A percentile compares a stretch with the other conserved stretches of the same genome.
Conservation (phyloP, 75 land plant genomes). For the Picea sitchensis region DNA sequence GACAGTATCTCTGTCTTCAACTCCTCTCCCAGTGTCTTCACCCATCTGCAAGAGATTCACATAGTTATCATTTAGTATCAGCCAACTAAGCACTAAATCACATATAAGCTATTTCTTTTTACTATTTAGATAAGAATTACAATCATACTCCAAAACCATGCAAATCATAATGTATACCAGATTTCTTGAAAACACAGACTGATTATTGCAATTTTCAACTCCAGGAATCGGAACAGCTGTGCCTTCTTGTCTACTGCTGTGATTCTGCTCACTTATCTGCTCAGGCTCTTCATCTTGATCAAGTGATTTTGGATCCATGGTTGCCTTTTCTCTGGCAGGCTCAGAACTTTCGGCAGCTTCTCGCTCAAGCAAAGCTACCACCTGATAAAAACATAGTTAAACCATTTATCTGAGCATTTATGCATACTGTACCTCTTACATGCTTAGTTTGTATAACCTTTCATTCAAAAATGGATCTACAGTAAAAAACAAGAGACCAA, state of each 20-base stretch:
- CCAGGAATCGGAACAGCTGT: background rate
- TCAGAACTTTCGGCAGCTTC: slow-evolving; percentile 4
- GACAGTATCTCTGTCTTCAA: background rate
- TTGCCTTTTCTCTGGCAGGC: background rate
- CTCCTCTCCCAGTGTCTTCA: background rate
- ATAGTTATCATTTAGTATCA: background rate
- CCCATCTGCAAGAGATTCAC: background rate
- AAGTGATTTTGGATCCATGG: background rate
- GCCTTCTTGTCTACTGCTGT: background rate
- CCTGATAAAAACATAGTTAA: background rate
- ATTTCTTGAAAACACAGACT: background rate
- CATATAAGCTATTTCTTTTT: background rate
- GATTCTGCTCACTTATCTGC: background rate
- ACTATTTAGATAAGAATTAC: background rate
- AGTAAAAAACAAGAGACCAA: background rate
- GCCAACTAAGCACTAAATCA: background rate
- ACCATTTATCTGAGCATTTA: background rate
- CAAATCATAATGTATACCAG: background rate
- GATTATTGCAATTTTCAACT: background rate
- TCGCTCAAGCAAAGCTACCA: background rate
- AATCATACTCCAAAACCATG: background rate
- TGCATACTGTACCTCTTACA: background rate
- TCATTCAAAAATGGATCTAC: background rate
- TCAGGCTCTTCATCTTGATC: background rate
- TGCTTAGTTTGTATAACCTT: background rate